These are phyloP conservation scores for Galerina sulciceps DNA, from an alignment of 768 basidiomycete genomes.

Conservation along the genomic window DNA sequence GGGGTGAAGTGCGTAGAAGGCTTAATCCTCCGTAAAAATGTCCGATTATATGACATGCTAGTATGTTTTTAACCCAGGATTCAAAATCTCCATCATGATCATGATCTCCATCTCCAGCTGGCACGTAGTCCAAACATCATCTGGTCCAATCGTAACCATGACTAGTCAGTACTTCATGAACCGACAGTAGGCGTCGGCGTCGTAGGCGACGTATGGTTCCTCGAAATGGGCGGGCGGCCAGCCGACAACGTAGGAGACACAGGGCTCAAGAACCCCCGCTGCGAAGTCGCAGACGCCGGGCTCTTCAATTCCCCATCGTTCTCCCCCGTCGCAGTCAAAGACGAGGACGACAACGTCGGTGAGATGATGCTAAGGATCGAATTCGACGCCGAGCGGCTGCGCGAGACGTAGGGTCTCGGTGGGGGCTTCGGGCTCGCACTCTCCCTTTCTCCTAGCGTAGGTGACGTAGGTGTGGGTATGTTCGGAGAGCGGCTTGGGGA, in stretches of 20 bases:
- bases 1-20: constrained; percentile 14
- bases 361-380: constrained; percentile 45
- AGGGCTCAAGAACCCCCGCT: constrained; percentile 20
- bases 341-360: constrained; percentile 27
- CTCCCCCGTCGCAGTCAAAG: constrained; percentile 19
- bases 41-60: constrained; percentile 10
- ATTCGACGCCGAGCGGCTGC: constrained; percentile 53
- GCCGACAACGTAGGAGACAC: background rate
- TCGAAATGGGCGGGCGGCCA: constrained; percentile 27
- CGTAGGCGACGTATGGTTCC: constrained; percentile 27
- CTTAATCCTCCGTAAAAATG: constrained; percentile 15
- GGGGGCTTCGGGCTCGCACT: constrained; percentile 40
- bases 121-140: no score
- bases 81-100: background rate
- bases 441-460: constrained; percentile 27
- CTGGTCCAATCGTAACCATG: background rate
- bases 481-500: constrained; percentile 20
- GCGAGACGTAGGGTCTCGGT: constrained; percentile 64
- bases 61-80: background rate
- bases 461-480: constrained; percentile 27
- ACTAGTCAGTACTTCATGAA: background rate
- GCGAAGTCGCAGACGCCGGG: constrained; percentile 13
- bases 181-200: constrained; percentile 14
- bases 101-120: background rate
- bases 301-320: constrained; percentile 8